These are phyloP conservation scores for Suillus clintonianus DNA, from an alignment of 768 basidiomycete genomes.

Conservation along the genomic window DNA sequence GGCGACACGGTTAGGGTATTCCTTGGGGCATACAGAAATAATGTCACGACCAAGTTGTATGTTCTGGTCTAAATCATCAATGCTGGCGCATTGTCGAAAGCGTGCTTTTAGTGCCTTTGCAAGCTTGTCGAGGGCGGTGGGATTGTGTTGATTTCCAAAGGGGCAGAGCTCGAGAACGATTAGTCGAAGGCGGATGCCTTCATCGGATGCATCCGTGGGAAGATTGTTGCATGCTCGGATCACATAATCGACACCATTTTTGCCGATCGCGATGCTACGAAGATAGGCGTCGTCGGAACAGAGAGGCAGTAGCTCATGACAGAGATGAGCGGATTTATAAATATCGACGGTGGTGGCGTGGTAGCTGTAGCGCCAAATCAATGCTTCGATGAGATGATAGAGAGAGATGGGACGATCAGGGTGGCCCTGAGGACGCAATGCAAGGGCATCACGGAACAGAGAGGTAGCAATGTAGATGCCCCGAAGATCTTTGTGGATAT, in stretches of 20 bases:
- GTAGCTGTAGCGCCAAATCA: conserved; percentile 22
- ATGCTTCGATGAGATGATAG: conserved; percentile 18
- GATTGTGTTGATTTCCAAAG: conserved; percentile 7
- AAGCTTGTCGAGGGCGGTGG: conserved; percentile 22
- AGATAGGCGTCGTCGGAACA: conserved; percentile 12
- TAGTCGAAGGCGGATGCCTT: conserved; percentile 13
- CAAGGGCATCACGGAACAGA: conserved; percentile 19
- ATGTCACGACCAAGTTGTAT: conserved; percentile 14
- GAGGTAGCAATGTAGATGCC: conserved; percentile 22
- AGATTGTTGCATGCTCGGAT: conserved; percentile 17
- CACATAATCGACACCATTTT: conserved; percentile 13
- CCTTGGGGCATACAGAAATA: conserved; percentile 21
- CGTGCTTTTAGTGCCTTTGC: conserved; percentile 20
- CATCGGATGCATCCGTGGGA: conserved; percentile 17
- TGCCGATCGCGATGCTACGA: conserved; percentile 4
- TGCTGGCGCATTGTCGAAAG: conserved; percentile 12
- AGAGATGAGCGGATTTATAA: neutral
- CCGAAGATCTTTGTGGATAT: conserved; percentile 5
- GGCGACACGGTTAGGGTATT: conserved; percentile 9
- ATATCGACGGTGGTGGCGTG: conserved; percentile 8
- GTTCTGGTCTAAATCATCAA: conserved; percentile 19
- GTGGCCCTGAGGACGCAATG: conserved; percentile 23
- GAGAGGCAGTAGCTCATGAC: conserved; percentile 6
- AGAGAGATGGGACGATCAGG: conserved; percentile 13
- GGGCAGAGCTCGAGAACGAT: conserved; percentile 9